Conservation (phyloP, 257 asterid species). For the Fraxinus anomala region DNA sequence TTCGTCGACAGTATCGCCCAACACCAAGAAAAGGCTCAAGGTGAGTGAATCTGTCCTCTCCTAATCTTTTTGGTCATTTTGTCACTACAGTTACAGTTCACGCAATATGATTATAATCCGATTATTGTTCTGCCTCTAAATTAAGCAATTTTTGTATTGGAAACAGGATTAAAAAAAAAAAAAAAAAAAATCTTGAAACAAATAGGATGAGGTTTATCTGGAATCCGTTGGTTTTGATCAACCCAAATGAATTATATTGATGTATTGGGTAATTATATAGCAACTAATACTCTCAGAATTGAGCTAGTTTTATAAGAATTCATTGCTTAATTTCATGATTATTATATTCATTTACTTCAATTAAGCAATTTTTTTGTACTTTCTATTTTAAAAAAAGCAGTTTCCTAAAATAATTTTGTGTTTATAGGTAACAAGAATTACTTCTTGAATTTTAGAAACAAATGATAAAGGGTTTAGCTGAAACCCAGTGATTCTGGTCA, state of each 20-base stretch:
- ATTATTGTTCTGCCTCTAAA: slow-evolving; percentile 2
- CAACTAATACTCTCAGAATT: neutral
- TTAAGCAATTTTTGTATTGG: neutral
- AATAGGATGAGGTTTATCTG: slow-evolving; percentile 1
- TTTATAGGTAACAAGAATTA: neutral
- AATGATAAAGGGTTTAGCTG: neutral
- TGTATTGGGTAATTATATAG: neutral
- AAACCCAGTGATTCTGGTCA: neutral
- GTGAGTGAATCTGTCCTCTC: slow-evolving; percentile 21
- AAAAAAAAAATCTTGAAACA: neutral
- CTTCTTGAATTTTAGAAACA: slow-evolving; percentile 17
- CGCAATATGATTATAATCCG: neutral
- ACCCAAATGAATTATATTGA: neutral
- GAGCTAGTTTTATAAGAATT: neutral
- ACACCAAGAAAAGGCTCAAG: slow-evolving; percentile 13
- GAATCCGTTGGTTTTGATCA: neutral
- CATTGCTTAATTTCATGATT: neutral
- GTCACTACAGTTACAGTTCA: neutral
- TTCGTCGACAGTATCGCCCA: slow-evolving; percentile 4
- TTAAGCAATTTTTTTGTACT: neutral
- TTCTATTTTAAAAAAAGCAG: neutral
- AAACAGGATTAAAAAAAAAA: no score
- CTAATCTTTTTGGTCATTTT: neutral
- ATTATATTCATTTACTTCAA: neutral
- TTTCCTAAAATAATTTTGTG: neutral